Conservation (phyloP, 768 basidiomycete species). For the Mrakia frigida region DNA sequence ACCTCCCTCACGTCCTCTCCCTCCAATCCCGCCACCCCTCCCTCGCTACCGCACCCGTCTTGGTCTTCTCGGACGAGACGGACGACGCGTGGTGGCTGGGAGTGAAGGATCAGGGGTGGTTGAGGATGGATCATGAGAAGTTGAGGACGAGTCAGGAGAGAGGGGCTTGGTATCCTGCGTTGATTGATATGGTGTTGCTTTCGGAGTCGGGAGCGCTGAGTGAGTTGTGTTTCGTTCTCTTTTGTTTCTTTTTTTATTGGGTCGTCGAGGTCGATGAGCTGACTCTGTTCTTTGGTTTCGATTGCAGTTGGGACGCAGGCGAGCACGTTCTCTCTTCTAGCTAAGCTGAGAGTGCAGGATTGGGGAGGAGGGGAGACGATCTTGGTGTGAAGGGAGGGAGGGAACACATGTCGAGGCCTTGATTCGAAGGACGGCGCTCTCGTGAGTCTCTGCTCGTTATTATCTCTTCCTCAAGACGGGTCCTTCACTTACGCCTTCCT, state of each 20-base stretch:
- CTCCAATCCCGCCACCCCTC: background rate
- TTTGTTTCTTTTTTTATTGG: background rate
- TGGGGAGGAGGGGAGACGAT: constrained; percentile 7
- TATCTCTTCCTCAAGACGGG: no score
- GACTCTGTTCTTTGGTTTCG: background rate
- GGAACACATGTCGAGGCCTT: no score
- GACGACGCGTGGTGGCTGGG: constrained; percentile 17
- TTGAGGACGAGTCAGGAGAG: background rate
- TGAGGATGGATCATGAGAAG: constrained; percentile 1
- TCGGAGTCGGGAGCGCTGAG: constrained; percentile 15
- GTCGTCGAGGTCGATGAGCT: background rate
- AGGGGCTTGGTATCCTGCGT: constrained; percentile 17
- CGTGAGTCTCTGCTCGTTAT: no score
- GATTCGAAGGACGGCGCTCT: no score
- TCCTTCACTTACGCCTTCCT: no score
- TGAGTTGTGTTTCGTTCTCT: background rate
- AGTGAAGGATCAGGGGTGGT: constrained; percentile 18
- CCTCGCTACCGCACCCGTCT: background rate
- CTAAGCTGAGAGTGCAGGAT: constrained; percentile 14
- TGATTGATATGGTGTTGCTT: constrained; percentile 23
- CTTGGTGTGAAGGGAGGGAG: constrained; percentile 1
- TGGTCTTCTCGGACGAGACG: constrained; percentile 20
- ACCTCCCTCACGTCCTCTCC: background rate
- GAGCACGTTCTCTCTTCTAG: constrained; percentile 21
- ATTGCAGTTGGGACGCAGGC: constrained; percentile 9